Evolutionary conservation across 2,329 filamentous ascomycete genomes (phyloP), one percentile per base, ranked within the genome.

Genomic region (Dactylonectria estremocensis): DNA sequence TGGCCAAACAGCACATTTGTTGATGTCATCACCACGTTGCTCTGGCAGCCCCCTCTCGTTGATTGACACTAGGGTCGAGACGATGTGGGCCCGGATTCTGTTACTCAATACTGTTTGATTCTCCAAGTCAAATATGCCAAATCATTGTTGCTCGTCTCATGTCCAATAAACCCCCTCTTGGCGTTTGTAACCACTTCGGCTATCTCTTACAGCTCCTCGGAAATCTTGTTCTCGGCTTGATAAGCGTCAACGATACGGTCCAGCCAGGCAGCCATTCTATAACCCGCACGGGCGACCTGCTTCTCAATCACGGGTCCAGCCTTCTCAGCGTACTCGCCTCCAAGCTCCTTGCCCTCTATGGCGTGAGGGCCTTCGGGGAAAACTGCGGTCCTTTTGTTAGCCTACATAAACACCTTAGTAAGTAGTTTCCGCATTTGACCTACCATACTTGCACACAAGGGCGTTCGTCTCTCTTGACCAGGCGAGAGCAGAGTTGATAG

Each of bases 221-320:
- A 69, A 24, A 67, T 53, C 46, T 68, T 37, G 7, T 75, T 69
- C 35, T 69, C 77, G 67, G 56, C 69, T 66, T 64, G 66, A 69
- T 77, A 80, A 28, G 74, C 76, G n/a, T 83, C 80, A 9, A 83
- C 88, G 73, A 92, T 90, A 72, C 86, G 80, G 75, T 93, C 90
- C 68, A 93, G 80, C 89, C 90, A 93, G 20, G 86, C 86, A 2
- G 89, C 92, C 77, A 94, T 84, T 55, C 92, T 86, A 77, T 89
- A 92, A 11, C 92, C 92, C 4, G 90, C 92, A 70, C 88, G 88
- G 8, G 91, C 92, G 68, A 94, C 84, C 77, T 92, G 89, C 66
- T 88, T 77, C 79, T 93, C 89, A 52, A 93, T 84, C 64, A 91
- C 87, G 20, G 87, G 88, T n/a, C 87, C 87, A 2, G 90, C 91